A percentile compares a stretch with the other conserved stretches of the same genome.
Evolutionary conservation across 2,329 filamentous ascomycete genomes (phyloP).

Genomic region (Penicillium sp.): DNA sequence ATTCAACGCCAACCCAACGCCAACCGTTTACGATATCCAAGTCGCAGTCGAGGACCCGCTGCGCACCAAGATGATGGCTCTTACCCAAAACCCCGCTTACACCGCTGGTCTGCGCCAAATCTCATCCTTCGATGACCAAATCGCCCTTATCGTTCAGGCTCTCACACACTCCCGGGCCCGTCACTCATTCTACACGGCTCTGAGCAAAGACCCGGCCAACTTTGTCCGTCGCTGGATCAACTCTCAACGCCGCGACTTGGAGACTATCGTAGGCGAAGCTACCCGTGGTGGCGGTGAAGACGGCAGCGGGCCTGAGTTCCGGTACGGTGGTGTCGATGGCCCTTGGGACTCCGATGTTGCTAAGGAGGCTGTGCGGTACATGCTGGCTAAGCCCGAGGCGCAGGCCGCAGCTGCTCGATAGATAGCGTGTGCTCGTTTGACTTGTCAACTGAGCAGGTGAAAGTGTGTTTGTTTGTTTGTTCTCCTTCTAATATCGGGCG

Average conservation of each 20-base stretch:
- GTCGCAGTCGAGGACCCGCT: constrained; percentile 84
- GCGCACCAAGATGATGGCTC: constrained; percentile 64
- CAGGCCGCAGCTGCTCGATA: constrained; percentile 34
- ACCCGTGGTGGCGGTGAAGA: constrained; percentile 60
- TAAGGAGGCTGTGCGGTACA: constrained; percentile 63
- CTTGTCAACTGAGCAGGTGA: no score
- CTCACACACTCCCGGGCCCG: constrained; percentile 85
- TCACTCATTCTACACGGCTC: constrained; percentile 78
- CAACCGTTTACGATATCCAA: constrained; percentile 87
- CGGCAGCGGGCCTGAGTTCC: constrained; percentile 50
- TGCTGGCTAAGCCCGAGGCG: constrained; percentile 55
- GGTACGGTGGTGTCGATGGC: constrained; percentile 56
- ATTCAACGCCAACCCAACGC: constrained; percentile 72
- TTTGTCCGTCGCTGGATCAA: constrained; percentile 88
- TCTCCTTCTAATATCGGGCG: constrained; percentile 22
- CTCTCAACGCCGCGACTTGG: constrained; percentile 86
- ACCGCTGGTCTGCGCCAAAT: constrained; percentile 75
- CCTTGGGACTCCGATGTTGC: constrained; percentile 66
- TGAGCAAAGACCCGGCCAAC: constrained; percentile 77
- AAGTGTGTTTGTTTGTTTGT: constrained; percentile 3
- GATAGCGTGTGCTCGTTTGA: neutral
- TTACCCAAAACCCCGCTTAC: constrained; percentile 71
- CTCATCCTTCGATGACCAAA: constrained; percentile 75
- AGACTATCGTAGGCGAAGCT: constrained; percentile 82
- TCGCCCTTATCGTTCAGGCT: constrained; percentile 80